Base-by-base conservation (phyloP, 1,284 basidiomycete species). In the Pyrrhoderma lamaoense region DNA sequence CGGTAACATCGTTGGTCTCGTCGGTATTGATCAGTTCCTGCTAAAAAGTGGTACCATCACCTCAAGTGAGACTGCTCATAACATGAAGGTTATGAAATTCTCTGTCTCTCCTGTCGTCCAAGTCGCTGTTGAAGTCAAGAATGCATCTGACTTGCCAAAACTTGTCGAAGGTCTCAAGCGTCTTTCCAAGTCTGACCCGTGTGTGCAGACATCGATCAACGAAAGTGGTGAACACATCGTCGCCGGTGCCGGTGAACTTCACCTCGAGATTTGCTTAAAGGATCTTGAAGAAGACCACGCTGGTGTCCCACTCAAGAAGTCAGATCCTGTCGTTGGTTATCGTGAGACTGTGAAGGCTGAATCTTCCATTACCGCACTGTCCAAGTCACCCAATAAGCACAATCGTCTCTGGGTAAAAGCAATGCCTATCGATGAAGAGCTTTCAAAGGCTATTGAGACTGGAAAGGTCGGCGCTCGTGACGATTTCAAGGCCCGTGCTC, bases 371-470 rank as follows among this genome's bases (percentile, higher is more conserved):
- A 85, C 91, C 59, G 96, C 96, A 39, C 79, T 99, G 51, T 98
- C 96, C 61, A 99, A 99, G 74, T 99, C 96, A 47, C 96, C 98
- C 77, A 99, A 99, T 82, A 99, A 99, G 83, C 96, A 99, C 85
- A 99, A 99, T 71, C 91, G 96, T 79, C 79, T 99, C 57, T 99
- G 87, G 71, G 82, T 88, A 60, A 93, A 93, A 79, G 95, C 96
- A 42, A 62, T 85, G 74, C 96, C 96, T 47, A 70, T 99, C 57
- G 92, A 90, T 36, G 96, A 99, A 68, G 93, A 97, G 70, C 82
- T 99, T 56, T 85, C 92, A 60, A 80, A 82, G 64, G 94, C 92
- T 59, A 98, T 99, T 64, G 95, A 99, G 72, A 65, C 62, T 57
- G 95, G 95, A 65, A 84, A 81, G 67, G 71, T 99, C 67, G 89